A percentile compares a stretch with the other conserved stretches of the same genome.
Conservation (phyloP, 805 yeast genomes). For the Candida dajiaensis region DNA sequence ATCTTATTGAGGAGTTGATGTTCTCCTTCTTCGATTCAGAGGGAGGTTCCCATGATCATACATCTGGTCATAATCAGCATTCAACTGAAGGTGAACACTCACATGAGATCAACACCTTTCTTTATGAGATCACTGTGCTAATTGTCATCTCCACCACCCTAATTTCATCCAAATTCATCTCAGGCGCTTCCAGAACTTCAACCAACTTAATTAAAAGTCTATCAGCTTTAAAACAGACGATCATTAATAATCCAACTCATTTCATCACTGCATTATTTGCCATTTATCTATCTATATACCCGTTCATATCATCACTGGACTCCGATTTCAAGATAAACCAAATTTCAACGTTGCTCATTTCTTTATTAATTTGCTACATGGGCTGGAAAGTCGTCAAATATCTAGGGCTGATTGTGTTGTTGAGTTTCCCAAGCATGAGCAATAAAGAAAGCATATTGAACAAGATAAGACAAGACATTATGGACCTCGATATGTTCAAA, state of each 20-base stretch:
- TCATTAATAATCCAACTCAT: conserved; percentile 28
- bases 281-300: conserved; percentile 34
- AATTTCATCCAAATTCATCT: conserved; percentile 24
- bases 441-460: conserved; percentile 33
- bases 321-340: conserved; percentile 31
- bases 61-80: conserved; percentile 24
- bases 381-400: conserved; percentile 48
- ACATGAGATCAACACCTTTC: conserved; percentile 16
- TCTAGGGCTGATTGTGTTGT: conserved; percentile 45
- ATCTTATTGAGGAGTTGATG: conserved; percentile 73
- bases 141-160: conserved; percentile 26
- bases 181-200: neutral
- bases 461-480: conserved; percentile 40
- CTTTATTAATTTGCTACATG: conserved; percentile 38
- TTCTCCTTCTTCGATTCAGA: conserved; percentile 27
- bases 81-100: conserved; percentile 11
- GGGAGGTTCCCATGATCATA: conserved; percentile 6
- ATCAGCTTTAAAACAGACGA: conserved; percentile 12
- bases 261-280: conserved; percentile 40
- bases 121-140: conserved; percentile 27
- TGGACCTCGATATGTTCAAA: conserved; percentile 45
- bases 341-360: conserved; percentile 39
- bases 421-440: conserved; percentile 45
- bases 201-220: neutral
- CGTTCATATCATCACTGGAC: conserved; percentile 25